Evolutionary conservation across 1,139 yeast species (phyloP), one percentile per base, ranked within the genome.

Genomic region (Arxiozyma slooffiae): DNA sequence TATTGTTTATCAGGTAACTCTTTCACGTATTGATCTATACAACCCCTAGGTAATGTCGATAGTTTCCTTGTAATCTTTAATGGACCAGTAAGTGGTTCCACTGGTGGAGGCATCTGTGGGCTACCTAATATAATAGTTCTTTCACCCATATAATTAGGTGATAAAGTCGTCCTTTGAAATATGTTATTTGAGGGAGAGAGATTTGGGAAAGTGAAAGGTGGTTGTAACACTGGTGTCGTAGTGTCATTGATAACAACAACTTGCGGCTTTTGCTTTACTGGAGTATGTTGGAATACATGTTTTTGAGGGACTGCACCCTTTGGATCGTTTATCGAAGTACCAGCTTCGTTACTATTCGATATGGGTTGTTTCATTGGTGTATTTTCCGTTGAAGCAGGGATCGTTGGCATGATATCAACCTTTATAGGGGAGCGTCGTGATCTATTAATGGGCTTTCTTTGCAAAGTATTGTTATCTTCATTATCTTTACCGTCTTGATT

Each of bases 31-130:
- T 79, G 79, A 66, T 90, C 97, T 34, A 90, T 78, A 52, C 86
- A 85, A 4, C 96, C 97, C 2, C 94, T 90, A 24, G 96, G 97
- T 42, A 90, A 69, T 18, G 94, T 80, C 0, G 95, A 83, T 1
- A 83, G 69, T 51, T 70, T 71, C 46, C 68, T 68, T 11, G 66
- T 62, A 3, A 66, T 63, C 48, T 67, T 69, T 24, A 60, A 45
- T 2, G 67, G 65, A 41, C 66, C 63, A 7, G 30, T 17, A 23
- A 41, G 49, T 11, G 49, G 46, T 21, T 47, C 49, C 18, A 53
- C 45, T 41, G 49, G 49, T 23, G 45, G 46, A 11, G 49, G 49
- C 46, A 47, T 47, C 30, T 34, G 48, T 21, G 42, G 43, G 30
- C 48, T 38, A n/a, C 39, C 43, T 14, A 38, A 41, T 9, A 44